Base-by-base conservation (phyloP, 306 rosid genomes). In the Cucurbita moschata region DNA sequence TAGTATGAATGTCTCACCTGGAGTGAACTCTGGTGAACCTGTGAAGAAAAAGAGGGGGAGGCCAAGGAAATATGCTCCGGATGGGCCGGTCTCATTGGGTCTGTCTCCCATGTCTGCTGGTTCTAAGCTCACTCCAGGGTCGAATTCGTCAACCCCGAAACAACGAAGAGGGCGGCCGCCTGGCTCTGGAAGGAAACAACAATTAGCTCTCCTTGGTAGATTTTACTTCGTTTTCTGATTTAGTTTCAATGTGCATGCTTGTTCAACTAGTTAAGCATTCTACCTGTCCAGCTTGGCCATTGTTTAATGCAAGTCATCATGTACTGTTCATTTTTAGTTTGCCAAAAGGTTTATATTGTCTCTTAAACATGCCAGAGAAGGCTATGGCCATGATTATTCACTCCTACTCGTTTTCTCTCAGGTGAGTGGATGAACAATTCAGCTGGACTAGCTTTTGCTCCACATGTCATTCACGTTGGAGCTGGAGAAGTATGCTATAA, bases 381-480 rank as follows among this genome's bases (percentile, higher is more conserved):
- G 23, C 15, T 38, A 7, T 69, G 57, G 23, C 46, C 73, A 6
- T 21, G 73, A 4, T 43, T 46, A 21, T 44, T 21, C 37, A 49
- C 44, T 49, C 49, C 57, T 47, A 14, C 16, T 30, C 4, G 40
- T 56, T 16, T 13, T 72, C 51, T 55, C 15, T 70, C 74, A 95
- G 99, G 99, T 81, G 99, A 95, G 46, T 95, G 99, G 99, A 91
- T 95, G 97, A 95, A 91, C 85, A 84, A 21, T 82, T 91, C 99
- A 10, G 99, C 99, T 53, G 99, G 99, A 75, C 46, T 77, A 74
- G 99, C 99, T 46, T 95, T 95, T 86, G 79, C 99, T 19, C 97
- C 99, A 10, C 97, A 95, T 87, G 97, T 89, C 77, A 81, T 95
- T 78, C 89, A 81, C 40, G 43, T 95, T 72, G 96, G 77, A 74